phyloP scores from a whole-genome alignment of 768 basidiomycete genomes.

The Daedaleopsis sinensis region DNA sequence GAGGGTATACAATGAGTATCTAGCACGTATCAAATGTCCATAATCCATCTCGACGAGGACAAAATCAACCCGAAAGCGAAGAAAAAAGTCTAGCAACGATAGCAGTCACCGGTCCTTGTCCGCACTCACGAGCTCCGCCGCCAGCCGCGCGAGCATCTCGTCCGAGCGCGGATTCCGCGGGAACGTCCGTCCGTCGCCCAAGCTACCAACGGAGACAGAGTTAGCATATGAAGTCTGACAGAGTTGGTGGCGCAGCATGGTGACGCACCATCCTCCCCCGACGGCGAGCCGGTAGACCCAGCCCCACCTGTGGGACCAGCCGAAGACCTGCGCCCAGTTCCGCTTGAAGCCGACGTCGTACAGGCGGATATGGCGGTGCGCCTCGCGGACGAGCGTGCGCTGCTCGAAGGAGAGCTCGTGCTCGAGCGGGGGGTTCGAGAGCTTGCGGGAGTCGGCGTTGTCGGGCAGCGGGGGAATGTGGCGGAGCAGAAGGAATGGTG shows the following conservation, averaged over 20 bases:
- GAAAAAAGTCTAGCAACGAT: neutral
- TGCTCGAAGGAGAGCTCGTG: constrained; percentile 70
- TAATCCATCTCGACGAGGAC: neutral
- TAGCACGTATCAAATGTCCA: too few species aligned
- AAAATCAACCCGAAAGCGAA: neutral
- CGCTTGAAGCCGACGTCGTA: constrained; percentile 76
- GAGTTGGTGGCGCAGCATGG: neutral
- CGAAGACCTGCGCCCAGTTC: constrained; percentile 74
- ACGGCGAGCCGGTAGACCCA: constrained; percentile 56
- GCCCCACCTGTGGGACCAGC: constrained; percentile 53
- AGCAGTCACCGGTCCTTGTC: constrained; percentile 48
- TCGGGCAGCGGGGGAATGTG: constrained; percentile 66
- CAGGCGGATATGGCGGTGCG: constrained; percentile 59
- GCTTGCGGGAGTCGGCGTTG: constrained; percentile 38
- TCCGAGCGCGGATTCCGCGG: constrained; percentile 71
- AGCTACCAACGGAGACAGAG: constrained; percentile 26
- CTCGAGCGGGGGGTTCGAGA: constrained; percentile 74
- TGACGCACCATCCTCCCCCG: constrained; percentile 67
- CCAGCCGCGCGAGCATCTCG: constrained; percentile 66
- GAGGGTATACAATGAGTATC: too few species aligned
- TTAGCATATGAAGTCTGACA: neutral
- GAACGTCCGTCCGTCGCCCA: constrained; percentile 69
- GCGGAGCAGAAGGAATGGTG: constrained; percentile 74
- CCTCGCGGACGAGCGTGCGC: constrained; percentile 63
- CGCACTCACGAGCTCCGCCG: constrained; percentile 57